Percentiles rank a stretch among this genome's conserved stretches.
phyloP scores from a whole-genome alignment of 2,329 filamentous ascomycete genomes.

The Pseudogymnoascus sp. region DNA sequence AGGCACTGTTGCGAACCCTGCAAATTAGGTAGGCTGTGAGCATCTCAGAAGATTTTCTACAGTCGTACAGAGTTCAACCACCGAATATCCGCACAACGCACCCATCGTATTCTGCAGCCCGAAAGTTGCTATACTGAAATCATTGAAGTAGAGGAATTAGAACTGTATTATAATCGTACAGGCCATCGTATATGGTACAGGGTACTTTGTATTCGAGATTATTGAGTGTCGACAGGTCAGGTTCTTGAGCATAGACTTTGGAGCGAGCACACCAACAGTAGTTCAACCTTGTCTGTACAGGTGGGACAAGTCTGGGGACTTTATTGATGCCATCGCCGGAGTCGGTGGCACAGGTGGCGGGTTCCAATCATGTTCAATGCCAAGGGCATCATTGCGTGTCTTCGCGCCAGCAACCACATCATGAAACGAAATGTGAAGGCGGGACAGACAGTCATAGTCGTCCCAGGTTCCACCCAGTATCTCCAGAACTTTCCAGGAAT shows the following conservation, averaged over 20 bases:
- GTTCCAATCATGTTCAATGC: conserved; percentile 12
- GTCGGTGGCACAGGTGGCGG: conserved; percentile 8
- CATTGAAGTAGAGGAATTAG: neutral
- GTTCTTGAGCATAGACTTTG: neutral
- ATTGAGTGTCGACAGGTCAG: neutral
- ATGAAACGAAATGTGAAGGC: conserved; percentile 24
- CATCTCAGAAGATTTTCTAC: neutral
- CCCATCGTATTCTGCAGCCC: neutral
- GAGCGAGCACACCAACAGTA: neutral
- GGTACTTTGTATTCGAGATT: neutral
- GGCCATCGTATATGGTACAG: neutral
- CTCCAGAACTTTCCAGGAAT: conserved; percentile 42
- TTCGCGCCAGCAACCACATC: conserved; percentile 22
- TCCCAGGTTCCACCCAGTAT: conserved; percentile 35
- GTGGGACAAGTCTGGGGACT: neutral
- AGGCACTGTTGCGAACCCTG: neutral
- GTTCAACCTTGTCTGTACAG: neutral
- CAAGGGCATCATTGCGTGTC: conserved; percentile 3
- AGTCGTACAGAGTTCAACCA: neutral
- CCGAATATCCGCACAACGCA: neutral
- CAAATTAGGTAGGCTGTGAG: neutral
- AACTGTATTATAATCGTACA: conserved; percentile 2
- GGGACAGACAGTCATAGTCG: conserved; percentile 26
- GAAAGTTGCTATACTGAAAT: neutral
- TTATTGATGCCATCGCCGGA: conserved; percentile 7